These are phyloP conservation scores for Fistulina hepatica DNA, from an alignment of 1,284 basidiomycete species.

Conservation along the genomic window DNA sequence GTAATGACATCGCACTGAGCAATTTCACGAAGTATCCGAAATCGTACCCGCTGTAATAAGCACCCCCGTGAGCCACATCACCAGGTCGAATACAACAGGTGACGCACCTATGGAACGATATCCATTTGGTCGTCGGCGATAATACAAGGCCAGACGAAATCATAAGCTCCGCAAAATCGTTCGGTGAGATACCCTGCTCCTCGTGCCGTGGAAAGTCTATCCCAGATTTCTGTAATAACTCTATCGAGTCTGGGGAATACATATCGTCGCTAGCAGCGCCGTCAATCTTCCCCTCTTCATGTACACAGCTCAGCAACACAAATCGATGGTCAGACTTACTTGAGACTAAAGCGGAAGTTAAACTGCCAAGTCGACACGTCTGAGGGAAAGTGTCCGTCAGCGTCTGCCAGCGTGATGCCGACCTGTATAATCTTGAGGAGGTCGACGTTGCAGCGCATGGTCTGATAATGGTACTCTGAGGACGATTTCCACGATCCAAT, in stretches of 20 bases:
- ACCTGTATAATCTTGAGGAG: conserved; percentile 96
- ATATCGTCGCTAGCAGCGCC: conserved; percentile 74
- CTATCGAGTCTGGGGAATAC: conserved; percentile 96
- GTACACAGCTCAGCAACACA: not conserved
- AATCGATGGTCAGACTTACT: conserved; percentile 40
- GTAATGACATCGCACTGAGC: conserved; percentile 81
- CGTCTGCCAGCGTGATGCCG: conserved; percentile 90
- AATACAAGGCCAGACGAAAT: conserved; percentile 94
- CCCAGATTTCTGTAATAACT: conserved; percentile 88
- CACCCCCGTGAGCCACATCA: not conserved
- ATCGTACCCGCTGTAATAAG: conserved; percentile 77
- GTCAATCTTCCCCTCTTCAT: not conserved
- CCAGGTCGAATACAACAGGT: conserved; percentile 4
- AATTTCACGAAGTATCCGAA: conserved; percentile 98
- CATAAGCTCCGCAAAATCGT: conserved; percentile 94
- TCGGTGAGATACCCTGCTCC: conserved; percentile 85
- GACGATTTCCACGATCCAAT: conserved; percentile 96
- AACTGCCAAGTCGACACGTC: conserved; percentile 98
- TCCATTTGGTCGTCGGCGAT: conserved; percentile 87
- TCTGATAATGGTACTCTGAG: conserved; percentile 98
- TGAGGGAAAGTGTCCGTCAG: conserved; percentile 81
- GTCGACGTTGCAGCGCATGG: conserved; percentile 98
- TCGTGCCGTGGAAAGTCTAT: conserved; percentile 94
- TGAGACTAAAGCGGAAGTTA: conserved; percentile 91
- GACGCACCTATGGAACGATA: conserved; percentile 92